Evolutionary conservation across 2,329 filamentous ascomycete genomes (phyloP).

Genomic region (Penicillium sp.): DNA sequence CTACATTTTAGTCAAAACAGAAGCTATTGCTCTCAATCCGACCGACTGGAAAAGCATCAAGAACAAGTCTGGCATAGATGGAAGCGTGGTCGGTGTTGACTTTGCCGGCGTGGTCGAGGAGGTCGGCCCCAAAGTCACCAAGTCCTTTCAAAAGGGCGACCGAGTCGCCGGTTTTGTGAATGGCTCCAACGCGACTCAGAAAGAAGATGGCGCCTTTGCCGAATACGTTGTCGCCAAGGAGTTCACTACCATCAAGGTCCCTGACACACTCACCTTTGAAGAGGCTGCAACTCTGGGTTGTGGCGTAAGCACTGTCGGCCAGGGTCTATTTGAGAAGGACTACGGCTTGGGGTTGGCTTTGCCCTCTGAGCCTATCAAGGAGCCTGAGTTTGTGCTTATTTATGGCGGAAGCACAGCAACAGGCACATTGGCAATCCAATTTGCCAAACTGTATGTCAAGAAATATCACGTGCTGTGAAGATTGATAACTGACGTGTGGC

Average conservation of each 20-base stretch:
- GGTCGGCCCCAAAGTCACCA: slow-evolving; percentile 28
- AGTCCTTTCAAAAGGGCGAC: slow-evolving; percentile 32
- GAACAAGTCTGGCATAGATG: slow-evolving; percentile 25
- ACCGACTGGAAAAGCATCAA: slow-evolving; percentile 52
- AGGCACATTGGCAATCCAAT: slow-evolving; percentile 36
- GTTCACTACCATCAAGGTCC: slow-evolving; percentile 39
- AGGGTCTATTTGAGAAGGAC: slow-evolving; percentile 34
- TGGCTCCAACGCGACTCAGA: slow-evolving; percentile 39
- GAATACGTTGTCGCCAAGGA: slow-evolving; percentile 41
- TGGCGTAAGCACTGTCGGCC: slow-evolving; percentile 50
- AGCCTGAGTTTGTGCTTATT: slow-evolving; percentile 41
- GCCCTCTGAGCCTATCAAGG: slow-evolving; percentile 35
- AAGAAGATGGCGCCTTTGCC: slow-evolving; percentile 37
- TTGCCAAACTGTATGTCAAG: slow-evolving; percentile 32
- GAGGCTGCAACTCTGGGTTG: slow-evolving; percentile 51
- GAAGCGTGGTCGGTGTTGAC: slow-evolving; percentile 27
- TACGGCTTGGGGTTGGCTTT: slow-evolving; percentile 23
- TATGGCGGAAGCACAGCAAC: slow-evolving; percentile 43
- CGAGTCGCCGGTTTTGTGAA: slow-evolving; percentile 31
- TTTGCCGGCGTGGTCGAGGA: slow-evolving; percentile 30
- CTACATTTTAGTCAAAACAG: slow-evolving; percentile 40
- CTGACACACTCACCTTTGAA: slow-evolving; percentile 48
- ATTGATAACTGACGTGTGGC: slow-evolving; percentile 33
- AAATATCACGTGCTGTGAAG: slow-evolving; percentile 1
- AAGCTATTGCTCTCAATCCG: slow-evolving; percentile 51